Evolutionary conservation across 352 stramenopile species (phyloP).

Genomic region (Phytopythium cucurbitacearum): DNA sequence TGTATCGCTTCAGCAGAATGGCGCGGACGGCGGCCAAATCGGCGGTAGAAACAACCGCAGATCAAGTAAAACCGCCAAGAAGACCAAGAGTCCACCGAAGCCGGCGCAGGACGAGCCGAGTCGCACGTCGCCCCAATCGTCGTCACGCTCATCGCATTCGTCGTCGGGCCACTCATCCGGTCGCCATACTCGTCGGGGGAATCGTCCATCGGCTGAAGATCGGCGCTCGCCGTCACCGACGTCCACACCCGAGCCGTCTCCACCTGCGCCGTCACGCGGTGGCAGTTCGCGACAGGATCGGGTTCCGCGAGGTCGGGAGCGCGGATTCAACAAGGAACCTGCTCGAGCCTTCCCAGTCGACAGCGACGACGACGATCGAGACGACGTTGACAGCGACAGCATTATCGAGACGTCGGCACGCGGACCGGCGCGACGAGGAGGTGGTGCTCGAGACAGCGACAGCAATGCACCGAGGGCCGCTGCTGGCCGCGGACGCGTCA

Average conservation of each 20-base stretch:
- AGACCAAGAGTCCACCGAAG: constrained; percentile 16
- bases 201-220: constrained; percentile 3
- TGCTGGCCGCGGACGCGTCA: constrained; percentile 44
- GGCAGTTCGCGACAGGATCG: constrained; percentile 1
- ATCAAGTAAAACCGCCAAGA: constrained; percentile 6
- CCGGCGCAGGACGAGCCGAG: constrained; percentile 7
- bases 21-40: not conserved
- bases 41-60: not conserved
- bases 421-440: not conserved
- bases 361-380: constrained; percentile 9
- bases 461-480: constrained; percentile 11
- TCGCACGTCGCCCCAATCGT: constrained; percentile 16
- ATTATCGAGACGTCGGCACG: constrained; percentile 12
- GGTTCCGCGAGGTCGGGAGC: constrained; percentile 8
- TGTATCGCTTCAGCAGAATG: too few species aligned
- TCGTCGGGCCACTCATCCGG: constrained; percentile 4
- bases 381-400: constrained; percentile 15
- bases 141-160: constrained; percentile 10
- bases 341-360: constrained; percentile 7
- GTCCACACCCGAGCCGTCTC: constrained; percentile 2
- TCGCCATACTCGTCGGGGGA: constrained; percentile 6
- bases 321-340: constrained; percentile 16
- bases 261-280: not conserved
- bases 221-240: constrained; percentile 25
- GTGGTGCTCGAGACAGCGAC: constrained; percentile 1